Base-by-base conservation (phyloP, 208 protist species). In the Crithidia brevicula region DNA sequence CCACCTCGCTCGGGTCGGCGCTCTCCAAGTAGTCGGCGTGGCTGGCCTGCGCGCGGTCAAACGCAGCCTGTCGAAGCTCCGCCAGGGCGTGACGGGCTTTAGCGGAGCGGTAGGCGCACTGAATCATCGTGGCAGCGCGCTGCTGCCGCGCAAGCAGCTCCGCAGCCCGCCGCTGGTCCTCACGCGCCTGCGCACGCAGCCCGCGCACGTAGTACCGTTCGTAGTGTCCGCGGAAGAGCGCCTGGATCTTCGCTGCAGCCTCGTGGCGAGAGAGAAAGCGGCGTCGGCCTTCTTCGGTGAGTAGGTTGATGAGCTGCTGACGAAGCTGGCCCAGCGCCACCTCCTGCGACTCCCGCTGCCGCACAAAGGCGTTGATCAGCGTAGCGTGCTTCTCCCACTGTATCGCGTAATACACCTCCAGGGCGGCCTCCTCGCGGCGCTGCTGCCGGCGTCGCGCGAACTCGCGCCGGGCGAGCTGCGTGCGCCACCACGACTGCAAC, bases 401-500 rank as follows among this genome's bases (percentile, higher is more conserved):
- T 9, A 72, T 66, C 25, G 82, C 81, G 58, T 94, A 89, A 57
- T 87, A 67, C 23, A 82, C 71, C 50, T 81, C 72, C 18, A 86
- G 62, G 43, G 42, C 78, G 4, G 81, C 67, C 60, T 96, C 83
- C 60, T 93, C 87, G 20, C 76, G 59, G 4, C 75, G 83, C 25
- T 69, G 40, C 28, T 40, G 30, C 18, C 56, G 72, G 43, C 70
- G 60, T 3, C 72, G 59, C 18, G 63, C 59, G 0, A 82, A 62
- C 47, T 74, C 72, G 27, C 67, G 75, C 50, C 58, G 46, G 22
- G 89, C 86, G 30, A 91, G 59, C 33, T 81, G 53, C 54, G 58
- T 54, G 2, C 92, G 82, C 89, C 92, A 96, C 83, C 88, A 91
- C 52, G 64, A 77, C 75, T 95, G 89, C 52, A 96, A 46, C 15